phyloP scores from a whole-genome alignment of 805 yeast species.

The Wickerhamiella parazyma region DNA sequence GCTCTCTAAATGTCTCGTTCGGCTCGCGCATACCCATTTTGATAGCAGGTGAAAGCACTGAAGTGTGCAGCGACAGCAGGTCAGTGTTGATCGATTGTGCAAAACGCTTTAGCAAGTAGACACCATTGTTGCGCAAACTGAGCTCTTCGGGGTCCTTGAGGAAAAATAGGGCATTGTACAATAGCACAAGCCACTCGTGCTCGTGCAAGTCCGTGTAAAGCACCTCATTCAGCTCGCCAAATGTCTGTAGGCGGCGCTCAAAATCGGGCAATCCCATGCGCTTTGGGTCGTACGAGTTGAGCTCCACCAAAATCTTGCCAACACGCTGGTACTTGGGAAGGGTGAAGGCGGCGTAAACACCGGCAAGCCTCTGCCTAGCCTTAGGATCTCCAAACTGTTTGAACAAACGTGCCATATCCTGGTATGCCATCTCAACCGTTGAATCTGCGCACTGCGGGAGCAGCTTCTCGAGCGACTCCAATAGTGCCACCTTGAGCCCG shows the following conservation, averaged over 20 bases:
- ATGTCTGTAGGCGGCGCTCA: constrained; percentile 58
- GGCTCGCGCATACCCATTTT: constrained; percentile 51
- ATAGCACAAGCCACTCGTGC: constrained; percentile 65
- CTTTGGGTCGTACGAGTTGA: constrained; percentile 54
- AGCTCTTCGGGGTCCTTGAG: constrained; percentile 68
- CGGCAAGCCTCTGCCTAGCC: constrained; percentile 49
- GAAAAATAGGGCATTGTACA: constrained; percentile 54
- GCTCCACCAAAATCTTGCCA: constrained; percentile 41
- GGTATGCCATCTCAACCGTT: constrained; percentile 27
- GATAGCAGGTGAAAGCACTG: constrained; percentile 48
- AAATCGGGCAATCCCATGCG: constrained; percentile 68
- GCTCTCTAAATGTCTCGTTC: constrained; percentile 54
- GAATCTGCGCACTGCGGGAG: constrained; percentile 28
- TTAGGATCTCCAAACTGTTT: constrained; percentile 42
- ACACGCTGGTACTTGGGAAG: constrained; percentile 34
- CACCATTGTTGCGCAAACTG: constrained; percentile 65
- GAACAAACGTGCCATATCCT: constrained; percentile 43
- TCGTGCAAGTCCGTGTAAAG: constrained; percentile 33
- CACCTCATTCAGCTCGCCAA: constrained; percentile 46
- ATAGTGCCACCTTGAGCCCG: constrained; percentile 41
- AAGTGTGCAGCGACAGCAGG: constrained; percentile 40
- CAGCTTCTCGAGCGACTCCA: constrained; percentile 43
- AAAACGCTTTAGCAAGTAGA: constrained; percentile 48
- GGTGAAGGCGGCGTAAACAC: constrained; percentile 43
- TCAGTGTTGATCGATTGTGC: constrained; percentile 33